A percentile compares a stretch with the other conserved stretches of the same genome.
phyloP scores from a whole-genome alignment of 108 stramenopile species.

The Nitzschia putrida region DNA sequence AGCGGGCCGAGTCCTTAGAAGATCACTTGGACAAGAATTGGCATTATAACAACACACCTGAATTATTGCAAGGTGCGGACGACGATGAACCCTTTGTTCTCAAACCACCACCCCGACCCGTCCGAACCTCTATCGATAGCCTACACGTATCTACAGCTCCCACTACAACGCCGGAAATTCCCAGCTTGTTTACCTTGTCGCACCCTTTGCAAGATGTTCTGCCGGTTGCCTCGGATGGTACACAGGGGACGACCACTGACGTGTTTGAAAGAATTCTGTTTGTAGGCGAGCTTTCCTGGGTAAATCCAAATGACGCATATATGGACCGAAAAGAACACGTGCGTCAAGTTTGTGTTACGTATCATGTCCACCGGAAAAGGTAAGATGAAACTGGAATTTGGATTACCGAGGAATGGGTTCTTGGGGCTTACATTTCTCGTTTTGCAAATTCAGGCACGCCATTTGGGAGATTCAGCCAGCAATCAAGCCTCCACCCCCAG shows the following conservation, averaged over 20 bases:
- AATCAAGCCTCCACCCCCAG: constrained; percentile 38
- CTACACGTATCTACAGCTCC: constrained; percentile 21
- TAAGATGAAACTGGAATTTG: not conserved
- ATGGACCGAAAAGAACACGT: constrained; percentile 3
- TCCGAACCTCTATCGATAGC: constrained; percentile 30
- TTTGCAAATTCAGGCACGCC: constrained; percentile 35
- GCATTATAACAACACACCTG: constrained; percentile 10
- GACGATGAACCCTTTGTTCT: constrained; percentile 45
- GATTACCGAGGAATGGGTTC: not conserved
- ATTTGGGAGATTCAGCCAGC: constrained; percentile 51
- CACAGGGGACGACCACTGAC: constrained; percentile 35
- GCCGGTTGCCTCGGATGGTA: constrained; percentile 39
- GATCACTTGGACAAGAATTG: constrained; percentile 29
- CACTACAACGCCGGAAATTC: constrained; percentile 33
- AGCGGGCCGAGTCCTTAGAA: constrained; percentile 44
- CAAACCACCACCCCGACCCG: constrained; percentile 56
- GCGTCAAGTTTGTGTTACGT: constrained; percentile 49
- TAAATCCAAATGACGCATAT: constrained; percentile 22
- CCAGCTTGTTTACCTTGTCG: constrained; percentile 69
- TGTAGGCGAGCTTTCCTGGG: constrained; percentile 49
- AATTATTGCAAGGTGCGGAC: constrained; percentile 2
- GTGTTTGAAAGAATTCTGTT: constrained; percentile 65
- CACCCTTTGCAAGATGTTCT: constrained; percentile 81
- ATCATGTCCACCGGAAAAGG: constrained; percentile 41
- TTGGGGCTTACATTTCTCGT: not conserved